Evolutionary conservation across 345 rosid species (phyloP).

Genomic region (Camelina hispida): DNA sequence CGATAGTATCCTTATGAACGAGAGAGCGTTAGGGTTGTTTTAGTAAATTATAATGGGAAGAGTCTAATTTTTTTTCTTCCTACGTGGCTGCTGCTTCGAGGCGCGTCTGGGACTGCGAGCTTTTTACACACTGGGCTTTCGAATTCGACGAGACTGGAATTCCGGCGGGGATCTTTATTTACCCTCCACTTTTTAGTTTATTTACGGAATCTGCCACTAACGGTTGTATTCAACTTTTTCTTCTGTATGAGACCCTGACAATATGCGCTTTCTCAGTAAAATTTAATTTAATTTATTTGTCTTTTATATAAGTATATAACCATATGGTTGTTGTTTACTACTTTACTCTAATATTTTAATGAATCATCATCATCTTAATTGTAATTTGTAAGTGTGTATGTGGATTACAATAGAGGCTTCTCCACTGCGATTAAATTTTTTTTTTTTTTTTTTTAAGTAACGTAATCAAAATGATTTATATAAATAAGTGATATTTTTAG

Average conservation of each 20-base stretch:
- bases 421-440: not conserved
- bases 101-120: constrained; percentile 53
- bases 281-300: too few species aligned
- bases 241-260: constrained; percentile 22
- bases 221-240: constrained; percentile 56
- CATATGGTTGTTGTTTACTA: too few species aligned
- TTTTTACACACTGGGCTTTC: constrained; percentile 27
- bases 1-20: constrained; percentile 10
- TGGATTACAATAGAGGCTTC: not conserved
- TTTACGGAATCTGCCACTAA: constrained; percentile 51
- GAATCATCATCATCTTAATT: too few species aligned
- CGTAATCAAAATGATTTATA: not conserved
- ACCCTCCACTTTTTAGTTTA: constrained; percentile 10
- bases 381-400: too few species aligned
- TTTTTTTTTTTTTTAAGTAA: constrained; percentile 18
- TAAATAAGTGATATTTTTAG: not conserved
- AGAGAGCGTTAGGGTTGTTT: constrained; percentile 23
- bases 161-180: constrained; percentile 46
- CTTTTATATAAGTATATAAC: too few species aligned
- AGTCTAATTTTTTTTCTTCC: not conserved
- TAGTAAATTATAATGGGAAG: not conserved
- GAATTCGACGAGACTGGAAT: constrained; percentile 55
- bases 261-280: not conserved
- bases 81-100: constrained; percentile 35
- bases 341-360: too few species aligned